Evolutionary conservation across 139 green algal genomes (phyloP), one percentile per base, ranked within the genome.

Genomic region (Chlamydomonas schloesseri): DNA sequence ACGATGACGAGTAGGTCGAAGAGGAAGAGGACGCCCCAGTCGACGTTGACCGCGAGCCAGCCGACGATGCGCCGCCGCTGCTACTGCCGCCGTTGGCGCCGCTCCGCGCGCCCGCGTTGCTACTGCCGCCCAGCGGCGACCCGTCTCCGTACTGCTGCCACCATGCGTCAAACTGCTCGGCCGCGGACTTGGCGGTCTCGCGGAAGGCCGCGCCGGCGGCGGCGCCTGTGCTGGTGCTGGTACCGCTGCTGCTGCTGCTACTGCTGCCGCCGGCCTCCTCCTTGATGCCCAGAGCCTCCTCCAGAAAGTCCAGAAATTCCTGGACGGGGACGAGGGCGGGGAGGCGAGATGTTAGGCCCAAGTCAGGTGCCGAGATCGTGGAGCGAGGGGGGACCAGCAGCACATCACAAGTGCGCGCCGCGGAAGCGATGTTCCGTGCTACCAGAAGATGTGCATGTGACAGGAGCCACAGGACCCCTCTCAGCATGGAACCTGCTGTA

Each of bases 301-400:
- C 93, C 81, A 96, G 60, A 50, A 95, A 95, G 26, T 96, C 93
- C 60, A 96, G 73, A 71, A 96, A 90, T 72, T 96, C 93, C 80
- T 94, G 81, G 0, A 24, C 5, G 26, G n/a, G n/a, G 64, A 10
- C n/a, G 2, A 21, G 29, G 62, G 29, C 8, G 3, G 62, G 29
- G 21, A 13, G 15, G 26, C 31, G 33, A 46, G n/a, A n/a, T n/a
- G n/a, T n/a, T n/a, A n/a, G n/a, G n/a, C n/a, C n/a, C n/a, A n/a
- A n/a, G n/a, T n/a, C n/a, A n/a, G n/a, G n/a, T n/a, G n/a, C n/a
- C n/a, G n/a, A n/a, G n/a, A n/a, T n/a, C n/a, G n/a, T n/a, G n/a
- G n/a, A n/a, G n/a, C n/a, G n/a, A n/a, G n/a, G n/a, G n/a, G n/a
- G n/a, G n/a, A n/a, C n/a, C n/a, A n/a, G n/a, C n/a, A n/a, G n/a